Evolutionary conservation across 345 rosid species (phyloP).

Genomic region (Erucastrum elatum): DNA sequence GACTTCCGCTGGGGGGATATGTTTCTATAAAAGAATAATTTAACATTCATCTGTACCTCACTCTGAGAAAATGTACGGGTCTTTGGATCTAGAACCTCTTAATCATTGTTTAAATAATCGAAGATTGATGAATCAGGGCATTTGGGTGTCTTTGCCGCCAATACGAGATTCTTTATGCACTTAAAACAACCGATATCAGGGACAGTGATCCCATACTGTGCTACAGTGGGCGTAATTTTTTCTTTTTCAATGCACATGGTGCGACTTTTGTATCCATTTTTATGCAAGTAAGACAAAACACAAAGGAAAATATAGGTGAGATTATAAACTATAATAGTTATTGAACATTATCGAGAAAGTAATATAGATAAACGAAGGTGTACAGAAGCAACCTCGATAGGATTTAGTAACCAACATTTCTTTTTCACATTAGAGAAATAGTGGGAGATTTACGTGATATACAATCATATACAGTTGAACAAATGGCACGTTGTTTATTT

Average conservation of each 20-base stretch:
- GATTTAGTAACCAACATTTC: background rate
- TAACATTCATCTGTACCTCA: too few species aligned
- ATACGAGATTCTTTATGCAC: background rate
- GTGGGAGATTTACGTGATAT: background rate
- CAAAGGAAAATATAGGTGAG: background rate
- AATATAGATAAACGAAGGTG: background rate
- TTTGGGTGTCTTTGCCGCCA: background rate
- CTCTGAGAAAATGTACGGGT: too few species aligned
- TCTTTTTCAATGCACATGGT: background rate
- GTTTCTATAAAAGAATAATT: too few species aligned
- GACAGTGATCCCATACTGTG: background rate
- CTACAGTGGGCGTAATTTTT: background rate
- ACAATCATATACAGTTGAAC: background rate
- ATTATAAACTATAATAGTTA: background rate
- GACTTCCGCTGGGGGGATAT: too few species aligned
- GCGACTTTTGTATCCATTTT: background rate
- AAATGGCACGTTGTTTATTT: background rate
- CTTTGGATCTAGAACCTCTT: too few species aligned
- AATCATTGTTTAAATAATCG: too few species aligned
- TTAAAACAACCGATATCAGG: background rate
- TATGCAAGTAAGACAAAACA: background rate
- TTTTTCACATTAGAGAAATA: background rate
- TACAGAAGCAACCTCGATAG: background rate
- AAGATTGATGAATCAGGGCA: too few species aligned
- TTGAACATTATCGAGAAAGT: background rate